A percentile compares a stretch with the other conserved stretches of the same genome.
Conservation (phyloP, 1,139 yeast species). For the Hansenula anomala region DNA sequence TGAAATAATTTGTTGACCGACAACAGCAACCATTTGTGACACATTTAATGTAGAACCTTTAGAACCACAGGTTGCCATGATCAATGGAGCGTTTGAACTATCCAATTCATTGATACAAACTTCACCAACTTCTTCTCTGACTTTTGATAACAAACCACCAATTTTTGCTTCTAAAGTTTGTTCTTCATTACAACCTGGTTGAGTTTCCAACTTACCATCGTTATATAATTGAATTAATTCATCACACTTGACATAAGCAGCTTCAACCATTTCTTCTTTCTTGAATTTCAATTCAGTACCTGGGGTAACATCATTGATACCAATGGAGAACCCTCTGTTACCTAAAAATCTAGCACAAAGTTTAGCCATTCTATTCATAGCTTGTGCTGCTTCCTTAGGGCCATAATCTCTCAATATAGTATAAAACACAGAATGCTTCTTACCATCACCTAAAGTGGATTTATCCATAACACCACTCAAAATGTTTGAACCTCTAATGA, state of each 20-base stretch:
- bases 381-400: conserved; percentile 88
- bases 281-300: conserved; percentile 68
- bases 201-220: conserved; percentile 90
- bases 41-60: conserved; percentile 97
- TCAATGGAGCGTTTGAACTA: conserved; percentile 88
- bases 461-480: conserved; percentile 97
- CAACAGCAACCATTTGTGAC: conserved; percentile 99
- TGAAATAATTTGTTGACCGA: conserved; percentile 97
- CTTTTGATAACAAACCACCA: conserved; percentile 93
- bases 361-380: conserved; percentile 99
- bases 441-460: conserved; percentile 95
- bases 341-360: conserved; percentile 93
- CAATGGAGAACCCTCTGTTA: conserved; percentile 94
- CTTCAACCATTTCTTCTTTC: conserved; percentile 87
- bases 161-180: conserved; percentile 97
- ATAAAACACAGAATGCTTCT: conserved; percentile 93
- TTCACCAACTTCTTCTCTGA: conserved; percentile 98
- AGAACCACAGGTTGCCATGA: conserved; percentile 99
- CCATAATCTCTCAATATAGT: conserved; percentile 94
- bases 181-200: conserved; percentile 98
- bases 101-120: conserved; percentile 92
- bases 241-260: conserved; percentile 89
- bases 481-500: conserved; percentile 85
- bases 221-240: conserved; percentile 78
- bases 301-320: conserved; percentile 97